Percentiles rank a stretch among this genome's conserved stretches.
These are phyloP conservation scores for Eucalyptus sp. DNA, from an alignment of 345 rosid species.

Conservation along the genomic window DNA sequence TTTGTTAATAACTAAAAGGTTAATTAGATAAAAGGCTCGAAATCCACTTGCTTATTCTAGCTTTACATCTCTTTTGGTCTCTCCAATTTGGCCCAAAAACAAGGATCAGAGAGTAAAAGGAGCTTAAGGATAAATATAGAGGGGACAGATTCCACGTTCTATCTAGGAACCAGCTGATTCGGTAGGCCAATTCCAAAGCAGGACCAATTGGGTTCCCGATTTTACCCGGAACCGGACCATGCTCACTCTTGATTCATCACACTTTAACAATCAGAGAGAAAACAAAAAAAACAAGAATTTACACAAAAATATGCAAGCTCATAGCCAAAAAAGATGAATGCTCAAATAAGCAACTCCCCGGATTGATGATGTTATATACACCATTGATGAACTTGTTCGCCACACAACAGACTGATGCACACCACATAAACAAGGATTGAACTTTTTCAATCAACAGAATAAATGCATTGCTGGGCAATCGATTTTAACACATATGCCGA, in stretches of 20 bases:
- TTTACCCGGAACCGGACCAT: background rate
- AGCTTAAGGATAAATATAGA: background rate
- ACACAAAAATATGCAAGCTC: background rate
- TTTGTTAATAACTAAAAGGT: too few relatives aligned
- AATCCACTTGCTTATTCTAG: too few relatives aligned
- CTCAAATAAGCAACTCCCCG: background rate
- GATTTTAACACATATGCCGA: background rate
- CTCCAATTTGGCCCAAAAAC: too few relatives aligned
- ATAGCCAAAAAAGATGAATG: background rate
- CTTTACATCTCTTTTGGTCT: too few relatives aligned
- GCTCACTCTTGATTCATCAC: background rate
- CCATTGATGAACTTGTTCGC: background rate
- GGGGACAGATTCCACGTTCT: background rate
- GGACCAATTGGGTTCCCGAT: background rate
- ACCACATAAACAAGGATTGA: background rate
- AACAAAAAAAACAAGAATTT: background rate
- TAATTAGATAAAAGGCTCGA: too few relatives aligned
- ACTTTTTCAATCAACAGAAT: background rate
- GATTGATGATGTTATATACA: background rate
- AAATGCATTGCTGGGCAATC: background rate
- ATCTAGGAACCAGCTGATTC: background rate
- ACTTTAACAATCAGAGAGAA: background rate
- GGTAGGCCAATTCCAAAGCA: background rate
- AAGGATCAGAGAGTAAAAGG: background rate
- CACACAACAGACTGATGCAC: background rate